These are phyloP conservation scores for Chlamydomonas eustigma DNA, from an alignment of 139 green algal species.

Conservation along the genomic window DNA sequence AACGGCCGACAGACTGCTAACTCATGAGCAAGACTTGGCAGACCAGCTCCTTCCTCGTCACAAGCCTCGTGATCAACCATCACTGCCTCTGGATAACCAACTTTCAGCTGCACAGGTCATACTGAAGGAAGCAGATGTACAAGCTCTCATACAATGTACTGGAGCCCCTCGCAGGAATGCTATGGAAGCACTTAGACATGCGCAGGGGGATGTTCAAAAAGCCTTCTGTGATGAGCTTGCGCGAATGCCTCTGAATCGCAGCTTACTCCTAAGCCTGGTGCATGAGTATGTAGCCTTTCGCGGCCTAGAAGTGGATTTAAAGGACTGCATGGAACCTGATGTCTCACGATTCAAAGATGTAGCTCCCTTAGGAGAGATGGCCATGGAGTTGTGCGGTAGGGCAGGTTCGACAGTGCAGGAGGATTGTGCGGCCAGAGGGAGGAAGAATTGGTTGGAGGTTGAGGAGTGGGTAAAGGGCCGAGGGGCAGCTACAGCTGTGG, in stretches of 20 bases:
- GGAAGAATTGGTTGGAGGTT: too few species aligned
- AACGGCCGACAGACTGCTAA: not conserved
- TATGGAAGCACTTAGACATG: slow-evolving; percentile 28
- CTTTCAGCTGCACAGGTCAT: not conserved
- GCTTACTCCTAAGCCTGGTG: not conserved
- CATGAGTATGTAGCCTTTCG: slow-evolving; percentile 12
- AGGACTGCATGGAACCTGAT: too few species aligned
- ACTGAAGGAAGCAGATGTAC: slow-evolving; percentile 24
- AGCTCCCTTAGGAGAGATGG: too few species aligned
- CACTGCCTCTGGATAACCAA: slow-evolving; percentile 31
- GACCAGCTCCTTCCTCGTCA: slow-evolving; percentile 14
- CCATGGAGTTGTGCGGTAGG: too few species aligned
- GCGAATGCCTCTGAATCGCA: not conserved
- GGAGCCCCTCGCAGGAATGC: slow-evolving; percentile 20
- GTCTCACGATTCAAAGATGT: too few species aligned
- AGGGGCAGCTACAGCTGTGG: too few species aligned
- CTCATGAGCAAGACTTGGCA: slow-evolving; percentile 1
- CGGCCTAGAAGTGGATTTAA: not conserved
- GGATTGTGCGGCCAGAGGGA: too few species aligned
- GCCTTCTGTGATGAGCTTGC: not conserved
- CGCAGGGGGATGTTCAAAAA: not conserved
- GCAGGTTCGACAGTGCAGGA: too few species aligned
- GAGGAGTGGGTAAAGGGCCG: too few species aligned
- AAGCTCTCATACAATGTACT: slow-evolving; percentile 28
- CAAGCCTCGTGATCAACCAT: slow-evolving; percentile 15